Base-by-base conservation (phyloP, 257 asterid genomes). In the Penstemon eatonii region DNA sequence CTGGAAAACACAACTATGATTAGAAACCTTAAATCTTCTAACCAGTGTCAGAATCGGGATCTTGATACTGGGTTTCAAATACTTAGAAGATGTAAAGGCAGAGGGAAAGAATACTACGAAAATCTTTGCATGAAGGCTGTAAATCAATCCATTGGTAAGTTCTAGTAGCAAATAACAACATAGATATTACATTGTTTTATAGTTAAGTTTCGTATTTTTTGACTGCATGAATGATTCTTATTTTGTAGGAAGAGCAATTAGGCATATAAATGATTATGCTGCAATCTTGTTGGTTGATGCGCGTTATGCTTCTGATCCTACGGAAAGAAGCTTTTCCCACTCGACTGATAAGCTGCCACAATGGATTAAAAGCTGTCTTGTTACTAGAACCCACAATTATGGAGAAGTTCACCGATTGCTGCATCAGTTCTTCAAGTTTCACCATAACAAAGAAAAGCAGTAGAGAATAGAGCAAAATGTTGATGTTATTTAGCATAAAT, bases 121-220 rank as follows among this genome's bases (percentile, higher is more conserved):
- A 93, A 90, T 84, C 94, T 93, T 69, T 93, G 99, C 91, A 87
- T 93, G 92, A 93, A 93, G 87, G 96, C 99, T 60, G 92, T 90
- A 18, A 93, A 93, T 74, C 99, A 93, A 73, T 93, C 97, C 25
- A 86, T 93, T 66, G 99, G 99, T 93, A 74, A 68, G 89, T 76
- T 55, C 45, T 64, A 43, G 25, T 49, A 39, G 13, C 59, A 52
- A 0, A 33, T 49, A 37, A 40, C 13, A 1, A 25, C 53, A 67
- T 56, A 43, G 53, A 42, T 63, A 19, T 47, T 3, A 66, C 61
- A 55, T 66, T 39, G 13, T 18, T 53, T 44, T 57, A 67, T n/a
- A 51, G 40, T 50, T 8, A 8, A 37, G 37, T 38, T 62, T 42
- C 18, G 11, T 43, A n/a, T 36, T 45, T 77, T 45, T 59, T 68